Percentiles rank a stretch among this genome's conserved stretches.
Conservation (phyloP, 192 early-diverging fungal species). For the Coemansia sp. region DNA sequence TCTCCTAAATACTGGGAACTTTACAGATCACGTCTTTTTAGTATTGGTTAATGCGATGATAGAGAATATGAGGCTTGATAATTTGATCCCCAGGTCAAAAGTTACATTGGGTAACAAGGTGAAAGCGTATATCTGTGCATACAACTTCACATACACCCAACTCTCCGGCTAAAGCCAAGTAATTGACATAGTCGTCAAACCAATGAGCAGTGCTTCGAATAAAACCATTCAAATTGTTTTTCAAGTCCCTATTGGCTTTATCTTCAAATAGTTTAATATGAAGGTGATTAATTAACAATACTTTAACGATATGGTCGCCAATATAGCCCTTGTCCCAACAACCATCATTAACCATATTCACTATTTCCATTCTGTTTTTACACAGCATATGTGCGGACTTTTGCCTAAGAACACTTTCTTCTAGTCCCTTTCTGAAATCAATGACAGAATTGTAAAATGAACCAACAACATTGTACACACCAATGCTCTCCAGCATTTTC, state of each 20-base stretch:
- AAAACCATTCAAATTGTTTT: too few species aligned
- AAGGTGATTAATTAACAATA: background rate
- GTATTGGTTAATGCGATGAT: too few species aligned
- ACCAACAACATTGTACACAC: background rate
- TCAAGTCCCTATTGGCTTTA: too few species aligned
- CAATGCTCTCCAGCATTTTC: background rate
- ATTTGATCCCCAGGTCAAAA: too few species aligned
- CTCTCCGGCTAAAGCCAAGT: background rate
- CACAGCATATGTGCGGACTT: background rate
- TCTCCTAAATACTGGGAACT: too few species aligned
- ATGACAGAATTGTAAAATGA: background rate
- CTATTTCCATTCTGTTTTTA: background rate
- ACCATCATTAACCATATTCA: background rate
- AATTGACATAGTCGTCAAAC: background rate
- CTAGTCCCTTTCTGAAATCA: background rate
- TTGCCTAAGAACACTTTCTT: background rate
- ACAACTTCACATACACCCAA: background rate
- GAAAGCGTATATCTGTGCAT: background rate
- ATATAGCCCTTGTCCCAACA: background rate
- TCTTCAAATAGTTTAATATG: too few species aligned
- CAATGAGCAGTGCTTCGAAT: background rate
- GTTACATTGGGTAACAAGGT: too few species aligned
- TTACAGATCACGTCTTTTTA: too few species aligned
- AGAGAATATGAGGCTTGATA: too few species aligned
- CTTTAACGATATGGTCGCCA: background rate